Evolutionary conservation across 495 filamentous ascomycete genomes (phyloP), one percentile per base, ranked within the genome.

Genomic region (Daldinia childiae): DNA sequence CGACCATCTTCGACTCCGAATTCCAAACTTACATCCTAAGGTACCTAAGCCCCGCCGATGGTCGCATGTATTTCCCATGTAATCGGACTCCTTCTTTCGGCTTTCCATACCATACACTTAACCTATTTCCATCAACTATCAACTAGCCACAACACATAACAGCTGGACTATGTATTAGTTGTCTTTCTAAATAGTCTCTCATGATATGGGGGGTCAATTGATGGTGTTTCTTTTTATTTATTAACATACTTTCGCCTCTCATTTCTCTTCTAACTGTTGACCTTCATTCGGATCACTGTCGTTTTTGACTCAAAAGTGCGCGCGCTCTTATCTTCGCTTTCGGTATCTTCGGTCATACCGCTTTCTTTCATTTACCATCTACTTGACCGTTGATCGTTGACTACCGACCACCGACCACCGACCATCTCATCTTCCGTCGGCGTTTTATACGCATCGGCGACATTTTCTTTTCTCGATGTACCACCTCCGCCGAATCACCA

Each of bases 401-500:
- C 27, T 6, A 29, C 27, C 27, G 27, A 57, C 14, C 15, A 21
- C 52, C 45, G 63, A 63, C 8, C 41, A 6, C 48, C 39, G n/a
- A n/a, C n/a, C n/a, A n/a, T n/a, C 26, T 62, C 29, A 17, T 30
- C n/a, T 54, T 61, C 57, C 30, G 69, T 39, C 61, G 64, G 58
- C 57, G 71, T 73, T 66, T 66, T 66, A 73, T 69, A 62, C 71
- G 51, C 71, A 69, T 59, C 71, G 71, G 61, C 62, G 17, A 58
- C 50, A 1, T 55, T 50, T 65, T 66, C n/a, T 17, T 36, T 62
- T 73, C 62, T 63, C 66, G 64, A 79, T 82, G 52, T 80, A 77
- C 72, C 70, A 76, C 68, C 50, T 83, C 32, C 81, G 77, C 15
- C 78, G 80, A 36, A 58, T 77, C 56, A 75, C 76, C 41, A 75